Base-by-base conservation (phyloP, 768 basidiomycete genomes). In the Rubroboletus pulcherrimus region DNA sequence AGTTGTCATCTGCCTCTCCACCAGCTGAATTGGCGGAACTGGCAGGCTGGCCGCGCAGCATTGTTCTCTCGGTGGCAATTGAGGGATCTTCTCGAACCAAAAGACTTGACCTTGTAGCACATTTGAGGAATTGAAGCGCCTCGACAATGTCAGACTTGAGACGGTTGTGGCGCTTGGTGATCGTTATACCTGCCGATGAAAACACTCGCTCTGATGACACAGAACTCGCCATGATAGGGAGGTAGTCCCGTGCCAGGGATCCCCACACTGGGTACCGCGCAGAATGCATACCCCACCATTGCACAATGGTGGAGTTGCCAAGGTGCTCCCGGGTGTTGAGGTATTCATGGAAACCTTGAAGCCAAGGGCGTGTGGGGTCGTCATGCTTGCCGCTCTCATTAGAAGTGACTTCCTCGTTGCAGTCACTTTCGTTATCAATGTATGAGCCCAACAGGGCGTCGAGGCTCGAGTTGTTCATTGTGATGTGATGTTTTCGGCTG, bases 161-260 rank as follows among this genome's bases (percentile, higher is more conserved):
- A 21, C 8, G 7, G 31, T 58, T 58, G 19, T 3, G 5, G 12
- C 10, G 15, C 49, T 58, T 58, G 38, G 15, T 55, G 9, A 58
- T 55, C 0, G 54, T 58, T 30, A 58, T 58, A 7, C 54, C 49
- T 3, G 17, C 39, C n/a, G 54, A 56, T 21, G 35, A 59, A 38
- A 59, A 59, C 0, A 2, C 24, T 1, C 6, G 2, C n/a, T 58
- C 44, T 1, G 29, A 55, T 0, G 44, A 58, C 1, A 55, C 8
- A 4, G 49, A 58, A n/a, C 54, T 59, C 0, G 49, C 54, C 54
- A 59, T 59, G 41, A 51, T 59, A 0, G 45, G 6, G 10, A 59
- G 50, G 2, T 37, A 59, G 17, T 59, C 40, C 30, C 11, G 2
- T 17, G 17, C 45, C 6, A 58, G 34, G 2, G 57, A 55, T 35